Base-by-base conservation (phyloP, 495 filamentous ascomycete genomes). In the Mycothermus thermophilus region DNA sequence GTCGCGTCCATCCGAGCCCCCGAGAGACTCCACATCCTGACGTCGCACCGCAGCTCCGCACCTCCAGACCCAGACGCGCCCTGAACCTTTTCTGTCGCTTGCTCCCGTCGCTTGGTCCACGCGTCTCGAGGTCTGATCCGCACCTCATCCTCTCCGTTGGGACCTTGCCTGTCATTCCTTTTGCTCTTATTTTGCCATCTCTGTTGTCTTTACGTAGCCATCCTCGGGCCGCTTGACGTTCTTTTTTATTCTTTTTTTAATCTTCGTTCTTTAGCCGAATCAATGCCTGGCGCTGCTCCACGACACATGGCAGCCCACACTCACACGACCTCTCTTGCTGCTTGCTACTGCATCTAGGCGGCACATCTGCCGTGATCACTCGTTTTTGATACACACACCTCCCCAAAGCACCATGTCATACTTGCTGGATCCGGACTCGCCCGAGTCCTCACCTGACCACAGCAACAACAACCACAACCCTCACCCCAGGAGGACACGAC, bases 1-100 rank as follows among this genome's bases (percentile, higher is more conserved):
- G 25, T 44, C 43, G 38, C 39, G 19, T 25, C 25, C n/a, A 30
- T 19, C 23, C 27, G 16, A 16, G 34, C 24, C 33, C 42, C 37
- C 43, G 40, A 44, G 38, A 41, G 32, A 38, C 44, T 37, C 38
- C 22, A 22, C 36, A 32, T 21, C 43, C 28, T 38, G 33, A 38
- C n/a, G n/a, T n/a, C n/a, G n/a, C n/a, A n/a, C n/a, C n/a, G n/a
- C n/a, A n/a, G n/a, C n/a, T n/a, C n/a, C n/a, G n/a, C n/a, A n/a
- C n/a, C n/a, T n/a, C n/a, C n/a, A n/a, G n/a, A 23, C 38, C 20
- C 27, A 30, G 46, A 52, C 43, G 43, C 43, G 49, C 46, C 43
- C 28, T 38, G 34, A 42, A 28, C 24, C 23, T 27, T 42, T 33
- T 22, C 25, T n/a, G 18, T 18, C 30, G 17, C 30, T 29, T 49